Percentiles rank a stretch among this genome's conserved stretches.
These are phyloP conservation scores for Phytophthora citricola DNA, from an alignment of 352 stramenopile species.

Conservation along the genomic window DNA sequence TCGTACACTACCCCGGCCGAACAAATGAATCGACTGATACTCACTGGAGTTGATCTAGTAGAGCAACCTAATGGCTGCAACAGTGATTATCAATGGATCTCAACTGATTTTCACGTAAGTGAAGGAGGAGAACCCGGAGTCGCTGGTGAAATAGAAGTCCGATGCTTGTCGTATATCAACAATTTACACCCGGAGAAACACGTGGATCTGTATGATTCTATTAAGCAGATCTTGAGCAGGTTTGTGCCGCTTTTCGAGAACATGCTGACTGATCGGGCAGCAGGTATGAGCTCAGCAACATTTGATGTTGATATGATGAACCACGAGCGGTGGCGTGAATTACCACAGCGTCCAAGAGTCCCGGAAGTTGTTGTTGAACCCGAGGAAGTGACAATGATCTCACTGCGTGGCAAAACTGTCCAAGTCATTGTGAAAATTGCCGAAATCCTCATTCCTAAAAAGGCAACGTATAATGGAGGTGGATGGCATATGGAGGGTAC, in stretches of 20 bases:
- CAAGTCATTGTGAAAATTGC: constrained; percentile 65
- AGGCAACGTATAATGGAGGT: constrained; percentile 46
- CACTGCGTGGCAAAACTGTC: constrained; percentile 30
- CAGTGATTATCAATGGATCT: constrained; percentile 51
- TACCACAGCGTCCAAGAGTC: constrained; percentile 20
- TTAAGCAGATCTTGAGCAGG: constrained; percentile 36
- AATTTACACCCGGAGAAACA: constrained; percentile 49
- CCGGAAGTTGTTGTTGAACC: constrained; percentile 3
- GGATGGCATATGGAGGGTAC: constrained; percentile 64
- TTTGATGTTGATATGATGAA: constrained; percentile 10
- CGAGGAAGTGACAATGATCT: neutral
- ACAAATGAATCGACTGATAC: constrained; percentile 45
- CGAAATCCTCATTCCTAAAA: constrained; percentile 56
- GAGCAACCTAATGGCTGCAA: constrained; percentile 15
- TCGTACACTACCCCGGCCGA: constrained; percentile 14
- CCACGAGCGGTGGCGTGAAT: constrained; percentile 19
- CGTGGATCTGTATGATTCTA: constrained; percentile 36
- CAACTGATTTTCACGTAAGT: constrained; percentile 38
- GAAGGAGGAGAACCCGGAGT: constrained; percentile 7
- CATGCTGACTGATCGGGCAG: constrained; percentile 15
- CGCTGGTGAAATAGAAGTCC: constrained; percentile 8
- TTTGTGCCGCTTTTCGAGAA: constrained; percentile 55
- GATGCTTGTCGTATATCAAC: constrained; percentile 59
- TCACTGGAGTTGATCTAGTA: constrained; percentile 14
- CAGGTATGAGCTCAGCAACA: neutral